A percentile compares a stretch with the other conserved stretches of the same genome.
These are phyloP conservation scores for Xylariales sp. DNA, from an alignment of 2,329 filamentous ascomycete species.

Conservation along the genomic window DNA sequence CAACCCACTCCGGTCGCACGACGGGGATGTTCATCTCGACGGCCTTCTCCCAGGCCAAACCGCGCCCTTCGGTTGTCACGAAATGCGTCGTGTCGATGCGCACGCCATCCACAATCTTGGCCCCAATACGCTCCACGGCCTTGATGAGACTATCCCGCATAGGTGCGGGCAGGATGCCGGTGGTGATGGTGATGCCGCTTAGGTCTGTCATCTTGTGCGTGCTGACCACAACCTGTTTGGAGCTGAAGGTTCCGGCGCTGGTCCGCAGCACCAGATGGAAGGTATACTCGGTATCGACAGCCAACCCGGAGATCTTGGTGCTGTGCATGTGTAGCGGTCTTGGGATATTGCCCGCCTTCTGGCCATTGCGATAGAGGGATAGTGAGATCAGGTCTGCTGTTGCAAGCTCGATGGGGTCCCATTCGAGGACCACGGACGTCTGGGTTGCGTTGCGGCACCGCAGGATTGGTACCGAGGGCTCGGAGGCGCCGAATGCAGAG, in stretches of 20 bases:
- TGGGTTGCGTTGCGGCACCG: conserved; percentile 96
- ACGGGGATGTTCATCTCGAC: conserved; percentile 97
- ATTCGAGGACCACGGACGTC: conserved; percentile 96
- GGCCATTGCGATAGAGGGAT: conserved; percentile 89
- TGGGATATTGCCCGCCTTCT: conserved; percentile 93
- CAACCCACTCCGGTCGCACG: conserved; percentile 93
- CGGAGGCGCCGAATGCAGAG: conserved; percentile 74
- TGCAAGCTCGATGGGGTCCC: conserved; percentile 90
- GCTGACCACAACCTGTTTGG: conserved; percentile 76
- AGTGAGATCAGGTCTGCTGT: conserved; percentile 88
- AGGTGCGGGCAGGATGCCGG: conserved; percentile 73
- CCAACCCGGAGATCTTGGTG: conserved; percentile 94
- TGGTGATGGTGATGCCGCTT: conserved; percentile 89
- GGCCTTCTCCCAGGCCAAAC: conserved; percentile 90
- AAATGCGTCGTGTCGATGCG: conserved; percentile 98
- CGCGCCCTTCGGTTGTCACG: conserved; percentile 89
- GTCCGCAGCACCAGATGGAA: conserved; percentile 91
- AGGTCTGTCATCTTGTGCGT: conserved; percentile 99
- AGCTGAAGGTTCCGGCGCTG: conserved; percentile 79
- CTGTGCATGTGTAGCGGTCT: conserved; percentile 80
- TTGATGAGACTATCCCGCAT: conserved; percentile 67
- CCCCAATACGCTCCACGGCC: conserved; percentile 84
- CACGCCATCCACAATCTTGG: conserved; percentile 83
- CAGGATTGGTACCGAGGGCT: conserved; percentile 72
- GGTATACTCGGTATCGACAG: conserved; percentile 93